Percentiles rank a stretch among this genome's conserved stretches.
phyloP scores from a whole-genome alignment of 805 yeast genomes.

The Yarrowia sp. region DNA sequence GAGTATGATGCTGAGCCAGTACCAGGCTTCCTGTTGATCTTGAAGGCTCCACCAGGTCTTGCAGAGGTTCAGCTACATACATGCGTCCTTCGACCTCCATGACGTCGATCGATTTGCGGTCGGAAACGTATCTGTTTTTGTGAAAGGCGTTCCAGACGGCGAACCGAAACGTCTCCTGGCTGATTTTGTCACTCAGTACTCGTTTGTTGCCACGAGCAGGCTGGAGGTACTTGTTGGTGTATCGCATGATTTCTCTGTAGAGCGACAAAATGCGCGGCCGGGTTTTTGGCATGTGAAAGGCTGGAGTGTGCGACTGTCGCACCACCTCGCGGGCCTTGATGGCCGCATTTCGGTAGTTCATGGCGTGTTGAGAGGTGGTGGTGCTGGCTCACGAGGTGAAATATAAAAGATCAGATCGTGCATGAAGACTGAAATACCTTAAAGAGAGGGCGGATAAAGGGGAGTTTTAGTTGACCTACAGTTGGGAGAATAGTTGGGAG shows the following conservation, averaged over 20 bases:
- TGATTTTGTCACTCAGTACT: not conserved
- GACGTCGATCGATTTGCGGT: not conserved
- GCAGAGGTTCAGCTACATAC: not conserved
- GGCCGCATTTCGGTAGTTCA: conserved; percentile 33
- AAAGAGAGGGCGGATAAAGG: not conserved
- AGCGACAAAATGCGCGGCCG: conserved; percentile 7
- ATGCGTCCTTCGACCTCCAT: conserved; percentile 15
- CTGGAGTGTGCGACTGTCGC: conserved; percentile 23
- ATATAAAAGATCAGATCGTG: not conserved
- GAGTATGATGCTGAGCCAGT: not conserved
- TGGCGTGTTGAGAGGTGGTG: not conserved
- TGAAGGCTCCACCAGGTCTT: not conserved
- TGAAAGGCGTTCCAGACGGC: conserved; percentile 35
- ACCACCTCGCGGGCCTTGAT: conserved; percentile 16
- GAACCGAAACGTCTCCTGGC: not conserved
- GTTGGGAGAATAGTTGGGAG: not conserved
- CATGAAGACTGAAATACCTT: not conserved
- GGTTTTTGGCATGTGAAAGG: not conserved
- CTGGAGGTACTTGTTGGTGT: not conserved
- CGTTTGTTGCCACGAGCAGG: not conserved
- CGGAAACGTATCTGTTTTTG: conserved; percentile 15
- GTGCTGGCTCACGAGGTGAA: not conserved
- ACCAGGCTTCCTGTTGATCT: not conserved
- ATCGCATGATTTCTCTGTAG: conserved; percentile 21
- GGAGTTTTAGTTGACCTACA: not conserved